Evolutionary conservation across 2,329 filamentous ascomycete genomes (phyloP).

Genomic region (Trichoderma gracile): DNA sequence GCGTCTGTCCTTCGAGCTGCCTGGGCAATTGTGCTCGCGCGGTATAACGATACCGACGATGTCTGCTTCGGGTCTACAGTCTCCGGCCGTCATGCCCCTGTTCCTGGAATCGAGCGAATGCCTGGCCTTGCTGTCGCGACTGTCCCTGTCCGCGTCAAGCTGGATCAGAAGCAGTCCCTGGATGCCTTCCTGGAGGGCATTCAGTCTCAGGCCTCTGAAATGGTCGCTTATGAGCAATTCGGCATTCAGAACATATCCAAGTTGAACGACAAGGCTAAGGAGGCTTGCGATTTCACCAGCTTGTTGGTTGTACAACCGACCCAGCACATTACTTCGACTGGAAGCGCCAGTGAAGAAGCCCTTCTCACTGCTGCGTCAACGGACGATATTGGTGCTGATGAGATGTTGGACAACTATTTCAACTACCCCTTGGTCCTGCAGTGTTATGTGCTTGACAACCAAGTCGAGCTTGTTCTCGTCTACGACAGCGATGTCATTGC

Average conservation of each 20-base stretch:
- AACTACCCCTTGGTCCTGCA: slow-evolving; percentile 24
- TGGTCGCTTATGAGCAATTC: slow-evolving; percentile 30
- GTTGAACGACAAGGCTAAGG: slow-evolving; percentile 24
- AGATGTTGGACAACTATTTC: slow-evolving; percentile 24
- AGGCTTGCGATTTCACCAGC: slow-evolving; percentile 30
- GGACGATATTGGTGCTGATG: slow-evolving; percentile 7
- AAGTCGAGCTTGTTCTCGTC: slow-evolving; percentile 10
- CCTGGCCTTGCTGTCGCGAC: slow-evolving; percentile 28
- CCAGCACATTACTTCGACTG: slow-evolving; percentile 21
- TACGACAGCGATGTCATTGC: slow-evolving; percentile 21
- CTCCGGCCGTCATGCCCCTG: slow-evolving; percentile 29
- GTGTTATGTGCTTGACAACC: slow-evolving; percentile 10
- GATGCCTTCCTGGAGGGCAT: slow-evolving; percentile 22
- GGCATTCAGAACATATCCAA: slow-evolving; percentile 32
- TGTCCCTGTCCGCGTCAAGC: slow-evolving; percentile 22
- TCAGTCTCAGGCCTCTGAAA: slow-evolving; percentile 26
- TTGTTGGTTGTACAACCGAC: slow-evolving; percentile 29
- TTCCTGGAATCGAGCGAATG: slow-evolving; percentile 29
- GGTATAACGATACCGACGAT: slow-evolving; percentile 38
- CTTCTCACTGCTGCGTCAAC: not conserved
- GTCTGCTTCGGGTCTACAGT: slow-evolving; percentile 30
- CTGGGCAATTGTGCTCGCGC: slow-evolving; percentile 39
- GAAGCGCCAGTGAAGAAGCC: slow-evolving; percentile 1
- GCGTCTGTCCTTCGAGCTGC: slow-evolving; percentile 34
- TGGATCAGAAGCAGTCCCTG: slow-evolving; percentile 13